Base-by-base conservation (phyloP, 1,284 basidiomycete genomes). In the Malassezia equina region DNA sequence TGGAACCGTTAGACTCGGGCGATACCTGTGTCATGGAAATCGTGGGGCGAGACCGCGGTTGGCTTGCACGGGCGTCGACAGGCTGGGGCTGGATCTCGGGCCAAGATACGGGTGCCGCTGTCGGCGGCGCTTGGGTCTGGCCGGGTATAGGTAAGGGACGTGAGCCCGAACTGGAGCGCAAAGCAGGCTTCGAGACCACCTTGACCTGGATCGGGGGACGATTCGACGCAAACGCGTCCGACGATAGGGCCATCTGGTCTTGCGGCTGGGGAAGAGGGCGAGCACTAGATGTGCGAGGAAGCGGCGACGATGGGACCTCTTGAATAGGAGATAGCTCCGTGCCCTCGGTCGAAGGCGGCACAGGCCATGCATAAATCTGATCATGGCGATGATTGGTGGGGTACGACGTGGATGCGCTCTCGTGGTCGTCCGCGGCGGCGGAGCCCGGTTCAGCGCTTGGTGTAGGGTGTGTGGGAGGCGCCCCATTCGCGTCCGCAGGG, bases 311-410 rank as follows among this genome's bases (percentile, higher is more conserved):
- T 21, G 27, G 24, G 3, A 17, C 29, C 23, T 48, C 32, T 5
- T 23, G 21, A 13, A 39, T 34, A 12, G 46, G 46, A 17, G 33
- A 48, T 3, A 32, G 36, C 13, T 25, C 34, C 7, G 17, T 29
- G 11, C 13, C 8, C 21, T 19, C 34, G 15, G 8, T n/a, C 15
- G 34, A 13, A 25, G 31, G 2, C 9, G 42, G 11, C 6, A 44
- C 23, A 1, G 53, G 53, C 53, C 53, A 55, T 3, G 41, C n/a
- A n/a, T 55, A 55, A 25, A 55, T 39, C 23, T 48, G 41, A 7
- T 55, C 53, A 34, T 55, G 53, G 24, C 53, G 47, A 15, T 47
- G 53, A 15, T 47, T 24, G 5, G 13, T 43, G 32, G 32, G 32
- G n/a, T 15, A 33, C 2, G 32, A 5, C 2, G 13, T 13, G 6